phyloP scores from a whole-genome alignment of 1,139 yeast species.

The Scheffersomyces stambukii region DNA sequence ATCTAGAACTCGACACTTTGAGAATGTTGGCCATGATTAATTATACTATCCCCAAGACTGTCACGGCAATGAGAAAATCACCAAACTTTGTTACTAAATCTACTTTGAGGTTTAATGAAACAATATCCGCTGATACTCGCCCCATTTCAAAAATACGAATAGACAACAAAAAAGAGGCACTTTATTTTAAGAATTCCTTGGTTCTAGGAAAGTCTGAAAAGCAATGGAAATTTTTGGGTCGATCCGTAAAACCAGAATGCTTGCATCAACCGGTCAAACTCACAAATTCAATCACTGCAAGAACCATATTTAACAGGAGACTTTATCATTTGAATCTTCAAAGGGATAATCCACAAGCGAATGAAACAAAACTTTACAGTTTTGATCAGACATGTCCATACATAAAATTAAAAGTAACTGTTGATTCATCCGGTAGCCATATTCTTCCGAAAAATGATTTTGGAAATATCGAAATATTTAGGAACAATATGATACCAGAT shows the following conservation, averaged over 20 bases:
- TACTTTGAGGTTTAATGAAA: slow-evolving; percentile 30
- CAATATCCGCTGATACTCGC: slow-evolving; percentile 12
- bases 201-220: slow-evolving; percentile 31
- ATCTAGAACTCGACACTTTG: slow-evolving; percentile 21
- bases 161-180: slow-evolving; percentile 13
- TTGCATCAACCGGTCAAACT: slow-evolving; percentile 19
- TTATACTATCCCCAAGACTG: slow-evolving; percentile 23
- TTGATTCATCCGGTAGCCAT: slow-evolving; percentile 7
- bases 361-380: slow-evolving; percentile 21
- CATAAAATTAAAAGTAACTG: slow-evolving; percentile 13
- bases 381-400: slow-evolving; percentile 31
- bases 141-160: slow-evolving; percentile 16
- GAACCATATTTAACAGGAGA: slow-evolving; percentile 22
- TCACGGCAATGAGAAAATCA: slow-evolving; percentile 26
- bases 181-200: slow-evolving; percentile 23
- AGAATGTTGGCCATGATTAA: slow-evolving; percentile 22
- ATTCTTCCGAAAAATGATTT: slow-evolving; percentile 27
- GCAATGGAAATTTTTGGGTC: slow-evolving; percentile 38
- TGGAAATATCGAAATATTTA: slow-evolving; percentile 34
- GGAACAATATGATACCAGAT: slow-evolving; percentile 30
- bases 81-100: slow-evolving; percentile 26
- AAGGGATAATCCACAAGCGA: slow-evolving; percentile 17
- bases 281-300: slow-evolving; percentile 12
- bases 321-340: slow-evolving; percentile 16
- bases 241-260: slow-evolving; percentile 24